Evolutionary conservation across 768 basidiomycete species (phyloP).

Genomic region (Agrocybe chaxingu): DNA sequence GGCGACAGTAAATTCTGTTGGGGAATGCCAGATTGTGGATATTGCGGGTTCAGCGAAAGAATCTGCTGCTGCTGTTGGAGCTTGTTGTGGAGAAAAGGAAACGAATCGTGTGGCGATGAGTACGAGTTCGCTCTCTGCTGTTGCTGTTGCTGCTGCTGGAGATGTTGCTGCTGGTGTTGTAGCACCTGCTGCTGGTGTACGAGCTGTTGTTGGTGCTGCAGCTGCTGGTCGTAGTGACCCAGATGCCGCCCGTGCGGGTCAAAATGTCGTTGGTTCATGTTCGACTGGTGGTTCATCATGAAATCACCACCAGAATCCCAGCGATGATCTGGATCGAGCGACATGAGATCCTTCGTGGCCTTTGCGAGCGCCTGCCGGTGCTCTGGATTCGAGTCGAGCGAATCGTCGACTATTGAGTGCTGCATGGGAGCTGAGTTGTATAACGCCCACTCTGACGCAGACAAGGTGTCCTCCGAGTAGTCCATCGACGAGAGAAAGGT

Average conservation of each 20-base stretch:
- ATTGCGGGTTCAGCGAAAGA: constrained; percentile 10
- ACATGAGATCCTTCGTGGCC: constrained; percentile 83
- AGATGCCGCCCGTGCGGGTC: constrained; percentile 3
- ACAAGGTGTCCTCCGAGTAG: constrained; percentile 29
- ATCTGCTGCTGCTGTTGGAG: constrained; percentile 12
- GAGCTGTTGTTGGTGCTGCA: constrained; percentile 6
- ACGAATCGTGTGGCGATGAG: constrained; percentile 16
- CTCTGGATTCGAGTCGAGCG: constrained; percentile 36
- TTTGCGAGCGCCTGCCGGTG: constrained; percentile 67
- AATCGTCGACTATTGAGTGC: constrained; percentile 35
- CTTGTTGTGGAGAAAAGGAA: constrained; percentile 21
- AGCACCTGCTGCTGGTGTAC: constrained; percentile 16
- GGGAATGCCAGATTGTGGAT: not conserved
- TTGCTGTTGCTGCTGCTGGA: constrained; percentile 18
- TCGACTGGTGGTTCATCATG: constrained; percentile 15
- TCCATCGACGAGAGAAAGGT: constrained; percentile 62
- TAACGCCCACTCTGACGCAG: constrained; percentile 47
- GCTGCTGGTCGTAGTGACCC: constrained; percentile 7
- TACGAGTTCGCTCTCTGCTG: constrained; percentile 14
- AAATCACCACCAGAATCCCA: constrained; percentile 27
- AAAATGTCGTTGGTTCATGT: constrained; percentile 8
- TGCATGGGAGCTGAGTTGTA: constrained; percentile 23
- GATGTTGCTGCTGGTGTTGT: constrained; percentile 19
- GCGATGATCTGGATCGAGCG: constrained; percentile 46
- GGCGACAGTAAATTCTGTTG: constrained; percentile 3